phyloP scores from a whole-genome alignment of 805 yeast genomes.

The Kuraishia cidri region DNA sequence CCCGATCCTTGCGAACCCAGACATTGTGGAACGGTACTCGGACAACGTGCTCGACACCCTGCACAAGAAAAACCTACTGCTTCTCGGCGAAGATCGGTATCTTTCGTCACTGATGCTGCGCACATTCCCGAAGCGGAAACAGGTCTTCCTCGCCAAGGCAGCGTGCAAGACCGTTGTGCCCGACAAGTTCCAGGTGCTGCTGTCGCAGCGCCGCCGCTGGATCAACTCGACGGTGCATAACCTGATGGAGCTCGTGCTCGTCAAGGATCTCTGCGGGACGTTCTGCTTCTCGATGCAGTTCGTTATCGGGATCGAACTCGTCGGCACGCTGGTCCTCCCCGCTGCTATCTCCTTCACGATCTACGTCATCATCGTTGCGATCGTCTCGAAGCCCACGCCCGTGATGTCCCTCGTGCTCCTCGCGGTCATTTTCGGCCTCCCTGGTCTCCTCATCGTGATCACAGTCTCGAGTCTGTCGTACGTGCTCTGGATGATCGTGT shows the following conservation, averaged over 20 bases:
- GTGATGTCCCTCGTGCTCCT: slow-evolving; percentile 65
- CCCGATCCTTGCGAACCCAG: slow-evolving; percentile 87
- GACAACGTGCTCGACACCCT: slow-evolving; percentile 79
- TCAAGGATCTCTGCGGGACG: slow-evolving; percentile 86
- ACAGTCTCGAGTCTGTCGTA: slow-evolving; percentile 72
- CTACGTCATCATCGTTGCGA: slow-evolving; percentile 67
- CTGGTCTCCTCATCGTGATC: slow-evolving; percentile 71
- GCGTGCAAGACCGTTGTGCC: slow-evolving; percentile 93
- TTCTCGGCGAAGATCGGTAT: slow-evolving; percentile 88
- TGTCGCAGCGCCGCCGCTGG: slow-evolving; percentile 96
- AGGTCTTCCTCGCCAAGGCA: slow-evolving; percentile 81
- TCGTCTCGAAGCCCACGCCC: slow-evolving; percentile 70
- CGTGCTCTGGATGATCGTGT: slow-evolving; percentile 70
- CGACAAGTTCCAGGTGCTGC: slow-evolving; percentile 61
- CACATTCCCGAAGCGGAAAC: slow-evolving; percentile 86
- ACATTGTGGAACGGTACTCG: slow-evolving; percentile 84
- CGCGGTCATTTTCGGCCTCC: slow-evolving; percentile 75
- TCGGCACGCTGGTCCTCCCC: slow-evolving; percentile 85
- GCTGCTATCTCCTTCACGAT: slow-evolving; percentile 79
- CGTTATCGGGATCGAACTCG: slow-evolving; percentile 71
- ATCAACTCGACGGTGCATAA: slow-evolving; percentile 92
- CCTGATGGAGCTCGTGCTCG: slow-evolving; percentile 76
- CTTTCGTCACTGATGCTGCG: slow-evolving; percentile 77
- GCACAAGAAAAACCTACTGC: slow-evolving; percentile 76
- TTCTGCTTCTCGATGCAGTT: slow-evolving; percentile 95